Conservation (phyloP, 2,329 filamentous ascomycete species). For the Aspergillus sp. region DNA sequence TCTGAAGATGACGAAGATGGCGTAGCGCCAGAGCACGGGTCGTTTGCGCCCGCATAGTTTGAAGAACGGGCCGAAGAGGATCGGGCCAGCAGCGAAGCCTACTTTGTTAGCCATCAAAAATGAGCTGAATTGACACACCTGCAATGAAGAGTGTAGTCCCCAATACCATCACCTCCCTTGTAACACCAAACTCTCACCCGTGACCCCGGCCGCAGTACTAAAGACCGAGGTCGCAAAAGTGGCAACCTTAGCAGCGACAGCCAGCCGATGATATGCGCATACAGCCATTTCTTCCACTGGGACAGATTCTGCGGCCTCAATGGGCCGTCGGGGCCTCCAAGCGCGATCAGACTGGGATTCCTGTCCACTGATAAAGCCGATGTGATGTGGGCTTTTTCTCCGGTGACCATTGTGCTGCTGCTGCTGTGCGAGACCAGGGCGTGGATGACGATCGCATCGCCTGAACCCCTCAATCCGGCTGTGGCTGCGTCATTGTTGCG, state of each 20-base stretch:
- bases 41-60: slow-evolving; percentile 55
- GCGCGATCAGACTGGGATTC: not conserved
- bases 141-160: slow-evolving; percentile 57
- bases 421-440: not conserved
- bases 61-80: slow-evolving; percentile 48
- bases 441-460: not conserved
- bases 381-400: not conserved
- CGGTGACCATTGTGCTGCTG: not conserved
- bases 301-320: not conserved
- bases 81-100: slow-evolving; percentile 37
- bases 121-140: slow-evolving; percentile 22
- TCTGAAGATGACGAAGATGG: slow-evolving; percentile 57
- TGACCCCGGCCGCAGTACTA: slow-evolving; percentile 47
- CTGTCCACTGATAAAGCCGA: not conserved
- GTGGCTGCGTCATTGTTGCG: not conserved
- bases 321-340: not conserved
- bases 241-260: slow-evolving; percentile 30
- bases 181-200: slow-evolving; percentile 52
- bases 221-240: slow-evolving; percentile 56
- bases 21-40: slow-evolving; percentile 53
- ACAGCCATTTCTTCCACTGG: not conserved
- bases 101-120: not conserved
- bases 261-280: not conserved
- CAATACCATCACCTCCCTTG: slow-evolving; percentile 54
- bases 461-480: not conserved